Evolutionary conservation across 148 eudicot genomes (phyloP).

Genomic region (Bassia scoparia): DNA sequence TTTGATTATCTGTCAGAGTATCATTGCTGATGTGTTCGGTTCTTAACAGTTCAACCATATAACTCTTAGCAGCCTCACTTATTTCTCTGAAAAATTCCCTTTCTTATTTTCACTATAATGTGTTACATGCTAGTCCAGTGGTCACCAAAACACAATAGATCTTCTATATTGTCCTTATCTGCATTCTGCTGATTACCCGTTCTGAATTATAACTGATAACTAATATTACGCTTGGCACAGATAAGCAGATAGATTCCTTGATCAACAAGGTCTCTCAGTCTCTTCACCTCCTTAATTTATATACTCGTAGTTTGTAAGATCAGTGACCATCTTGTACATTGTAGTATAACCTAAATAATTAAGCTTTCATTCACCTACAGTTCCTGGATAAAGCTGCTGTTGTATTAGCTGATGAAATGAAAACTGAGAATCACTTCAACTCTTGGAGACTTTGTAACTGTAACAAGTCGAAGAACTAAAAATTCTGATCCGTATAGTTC

Average conservation of each 20-base stretch:
- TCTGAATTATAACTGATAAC: neutral
- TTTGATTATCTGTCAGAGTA: no score
- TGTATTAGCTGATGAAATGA: constrained; percentile 28
- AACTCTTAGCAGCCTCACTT: no score
- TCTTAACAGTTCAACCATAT: no score
- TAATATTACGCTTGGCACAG: no score
- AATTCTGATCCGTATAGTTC: constrained; percentile 45
- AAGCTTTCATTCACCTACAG: constrained; percentile 18
- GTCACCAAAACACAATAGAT: no score
- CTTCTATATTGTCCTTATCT: no score
- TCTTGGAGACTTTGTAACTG: constrained; percentile 58
- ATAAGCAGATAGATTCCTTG: neutral
- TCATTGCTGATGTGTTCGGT: no score
- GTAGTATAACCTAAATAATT: neutral
- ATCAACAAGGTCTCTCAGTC: neutral
- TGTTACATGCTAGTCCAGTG: no score
- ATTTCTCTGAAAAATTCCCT: no score
- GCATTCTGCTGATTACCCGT: no score
- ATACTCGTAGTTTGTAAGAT: neutral
- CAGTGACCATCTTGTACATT: neutral
- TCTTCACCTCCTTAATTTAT: neutral
- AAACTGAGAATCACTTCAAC: constrained; percentile 20
- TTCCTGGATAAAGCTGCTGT: constrained; percentile 62
- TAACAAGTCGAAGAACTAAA: constrained; percentile 63
- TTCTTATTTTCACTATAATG: no score